Evolutionary conservation across 805 yeast species (phyloP), one percentile per base, ranked within the genome.

Genomic region (Kodamaea neixiangensis): DNA sequence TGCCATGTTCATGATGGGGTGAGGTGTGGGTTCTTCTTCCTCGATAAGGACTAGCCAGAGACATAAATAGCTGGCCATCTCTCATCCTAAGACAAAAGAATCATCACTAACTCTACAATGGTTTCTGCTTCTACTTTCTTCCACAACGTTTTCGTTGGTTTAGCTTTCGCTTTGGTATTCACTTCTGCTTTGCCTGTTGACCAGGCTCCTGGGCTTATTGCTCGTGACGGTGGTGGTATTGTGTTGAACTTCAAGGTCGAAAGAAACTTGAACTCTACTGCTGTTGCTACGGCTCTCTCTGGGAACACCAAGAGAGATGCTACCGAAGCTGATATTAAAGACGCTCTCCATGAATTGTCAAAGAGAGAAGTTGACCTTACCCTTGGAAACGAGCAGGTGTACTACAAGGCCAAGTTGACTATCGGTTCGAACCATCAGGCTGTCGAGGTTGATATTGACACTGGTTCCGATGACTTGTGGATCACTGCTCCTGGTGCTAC

Each of bases 381-480:
- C 5, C 14, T 38, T 5, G 22, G 2, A 3, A 44, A 29, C 17
- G 10, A 11, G 22, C 15, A n/a, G 3, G 14, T 20, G 5, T 46
- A 39, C 44, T 39, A 39, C 44, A 14, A 19, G n/a, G 15, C 40
- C 7, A 14, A 17, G 37, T 17, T 46, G 38, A 18, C 29, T 3
- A 9, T 47, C 15, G 50, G 50, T 10, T 48, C 51, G 20, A 31
- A 42, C 47, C 34, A 43, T 19, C 51, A 48, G 20, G 20, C 21
- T 6, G 21, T 43, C 10, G 7, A 9, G 3, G 53, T 55, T 17
- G 51, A 49, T 35, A 44, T 57, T 22, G 60, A 57, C 47, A 55
- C 56, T 11, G 58, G 58, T 5, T 47, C 50, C 17, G 29, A 48
- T n/a, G 52, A 52, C 14, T 38, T 44, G 6, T 54, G 55, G 55